Base-by-base conservation (phyloP, 2,329 filamentous ascomycete species). In the Karstenula rhodostoma region DNA sequence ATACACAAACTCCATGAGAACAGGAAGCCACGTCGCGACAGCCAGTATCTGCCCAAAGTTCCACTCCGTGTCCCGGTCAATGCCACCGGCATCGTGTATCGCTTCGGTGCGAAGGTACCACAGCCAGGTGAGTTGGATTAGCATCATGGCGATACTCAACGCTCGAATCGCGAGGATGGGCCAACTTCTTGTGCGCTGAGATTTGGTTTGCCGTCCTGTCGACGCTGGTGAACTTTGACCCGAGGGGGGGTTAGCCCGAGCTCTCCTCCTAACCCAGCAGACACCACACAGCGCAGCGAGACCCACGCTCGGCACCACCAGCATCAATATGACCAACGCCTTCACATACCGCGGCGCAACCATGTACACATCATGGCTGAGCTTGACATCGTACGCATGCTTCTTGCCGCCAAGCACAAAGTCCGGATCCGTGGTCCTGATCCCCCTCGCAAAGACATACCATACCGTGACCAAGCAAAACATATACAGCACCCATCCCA, bases 21-120 rank as follows among this genome's bases (percentile, higher is more conserved):
- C 22, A 15, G 44, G 44, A 27, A 47, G 22, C 44, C 44, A 47
- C 12, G 44, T 47, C 7, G 22, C 44, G 12, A 47, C 44, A 1
- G 44, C 44, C 44, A 47, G 17, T 27, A 47, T 47, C 44, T 47
- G 44, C 22, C 44, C 44, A 29, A 47, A 29, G 17, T 47, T 47
- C 44, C 44, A 47, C 12, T 29, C 44, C 13, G 44, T 47, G 12
- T 47, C 44, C 19, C 44, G 25, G 25, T 25, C 23, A 29, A 47
- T 17, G 4, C 44, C 44, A 17, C 44, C 44, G 2, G 44, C 44
- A 17, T 47, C 44, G 13, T 29, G 22, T 22, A 47, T 47, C 44
- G 44, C 44, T 27, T 47, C 44, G 13, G 44, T 47, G 23, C 44
- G 44, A 2, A 47, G 23, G 17, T 15, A 47, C 44, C 44, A 47